These are phyloP conservation scores for Kalmanozyma brasiliensis DNA, from an alignment of 1,284 basidiomycete genomes.

Conservation along the genomic window DNA sequence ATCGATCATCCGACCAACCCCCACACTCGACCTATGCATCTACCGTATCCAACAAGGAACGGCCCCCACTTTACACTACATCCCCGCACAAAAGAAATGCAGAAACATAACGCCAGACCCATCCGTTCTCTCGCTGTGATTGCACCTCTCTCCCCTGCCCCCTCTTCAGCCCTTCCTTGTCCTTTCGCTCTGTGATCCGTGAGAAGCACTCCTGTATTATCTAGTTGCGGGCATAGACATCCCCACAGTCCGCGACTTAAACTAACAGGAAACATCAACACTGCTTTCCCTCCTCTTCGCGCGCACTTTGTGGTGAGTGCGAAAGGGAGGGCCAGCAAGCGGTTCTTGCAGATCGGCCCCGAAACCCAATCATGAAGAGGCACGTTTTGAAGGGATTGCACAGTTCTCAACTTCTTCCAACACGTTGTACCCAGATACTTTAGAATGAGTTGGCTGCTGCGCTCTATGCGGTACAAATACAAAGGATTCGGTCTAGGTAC, in stretches of 20 bases:
- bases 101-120: slow-evolving; percentile 31
- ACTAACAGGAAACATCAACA: slow-evolving; percentile 53
- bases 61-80: slow-evolving; percentile 11
- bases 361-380: slow-evolving; percentile 27
- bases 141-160: too few species aligned
- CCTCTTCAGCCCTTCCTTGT: neutral
- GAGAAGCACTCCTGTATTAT: slow-evolving; percentile 34
- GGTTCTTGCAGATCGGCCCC: slow-evolving; percentile 61
- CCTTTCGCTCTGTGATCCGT: neutral
- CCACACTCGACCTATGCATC: slow-evolving; percentile 15
- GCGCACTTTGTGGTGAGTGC: neutral
- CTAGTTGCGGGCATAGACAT: slow-evolving; percentile 35
- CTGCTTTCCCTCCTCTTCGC: neutral
- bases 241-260: slow-evolving; percentile 54
- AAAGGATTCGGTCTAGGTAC: slow-evolving; percentile 1
- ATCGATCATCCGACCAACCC: slow-evolving; percentile 4
- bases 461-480: slow-evolving; percentile 12
- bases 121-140: neutral
- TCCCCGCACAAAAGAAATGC: slow-evolving; percentile 43
- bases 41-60: slow-evolving; percentile 14
- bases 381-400: slow-evolving; percentile 61
- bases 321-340: neutral
- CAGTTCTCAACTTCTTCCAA: slow-evolving; percentile 23
- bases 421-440: too few species aligned
- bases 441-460: neutral